A percentile compares a stretch with the other conserved stretches of the same genome.
Evolutionary conservation across 2,329 filamentous ascomycete species (phyloP).

Genomic region (Arthroderma sp.): DNA sequence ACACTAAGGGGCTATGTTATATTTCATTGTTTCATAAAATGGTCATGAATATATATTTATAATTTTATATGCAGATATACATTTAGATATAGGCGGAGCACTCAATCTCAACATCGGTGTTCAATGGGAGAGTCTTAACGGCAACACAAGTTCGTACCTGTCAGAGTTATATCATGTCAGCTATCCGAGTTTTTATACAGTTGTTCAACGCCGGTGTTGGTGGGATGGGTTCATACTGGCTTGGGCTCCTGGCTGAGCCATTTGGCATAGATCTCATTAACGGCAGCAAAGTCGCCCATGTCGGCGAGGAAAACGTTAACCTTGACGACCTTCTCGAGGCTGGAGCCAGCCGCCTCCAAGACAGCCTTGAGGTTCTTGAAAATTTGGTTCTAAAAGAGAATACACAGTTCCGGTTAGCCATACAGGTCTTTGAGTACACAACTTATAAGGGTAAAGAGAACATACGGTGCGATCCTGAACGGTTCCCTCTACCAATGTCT

Average conservation of each 20-base stretch:
- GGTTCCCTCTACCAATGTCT: slow-evolving; percentile 41
- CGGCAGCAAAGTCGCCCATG: slow-evolving; percentile 55
- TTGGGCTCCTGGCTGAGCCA: slow-evolving; percentile 21
- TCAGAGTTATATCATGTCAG: neutral
- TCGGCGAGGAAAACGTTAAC: slow-evolving; percentile 53
- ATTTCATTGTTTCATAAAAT: too few species aligned
- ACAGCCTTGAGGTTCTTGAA: slow-evolving; percentile 47
- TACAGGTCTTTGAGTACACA: neutral
- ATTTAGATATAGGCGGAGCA: slow-evolving; percentile 6
- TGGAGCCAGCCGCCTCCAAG: slow-evolving; percentile 47
- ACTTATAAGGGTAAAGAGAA: neutral
- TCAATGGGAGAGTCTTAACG: slow-evolving; percentile 7
- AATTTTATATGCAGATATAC: neutral
- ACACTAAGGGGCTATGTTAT: too few species aligned
- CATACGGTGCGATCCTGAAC: slow-evolving; percentile 6
- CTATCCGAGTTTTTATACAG: neutral
- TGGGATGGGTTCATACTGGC: neutral
- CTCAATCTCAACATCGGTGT: slow-evolving; percentile 10
- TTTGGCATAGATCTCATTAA: slow-evolving; percentile 77
- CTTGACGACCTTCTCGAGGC: slow-evolving; percentile 49
- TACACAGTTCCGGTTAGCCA: neutral
- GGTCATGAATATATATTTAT: too few species aligned
- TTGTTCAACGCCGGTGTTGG: neutral
- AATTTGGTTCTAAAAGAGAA: slow-evolving; percentile 25
- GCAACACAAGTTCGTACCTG: slow-evolving; percentile 9